These are phyloP conservation scores for Asterophora lycoperdoides DNA, from an alignment of 768 basidiomycete genomes.

Conservation along the genomic window DNA sequence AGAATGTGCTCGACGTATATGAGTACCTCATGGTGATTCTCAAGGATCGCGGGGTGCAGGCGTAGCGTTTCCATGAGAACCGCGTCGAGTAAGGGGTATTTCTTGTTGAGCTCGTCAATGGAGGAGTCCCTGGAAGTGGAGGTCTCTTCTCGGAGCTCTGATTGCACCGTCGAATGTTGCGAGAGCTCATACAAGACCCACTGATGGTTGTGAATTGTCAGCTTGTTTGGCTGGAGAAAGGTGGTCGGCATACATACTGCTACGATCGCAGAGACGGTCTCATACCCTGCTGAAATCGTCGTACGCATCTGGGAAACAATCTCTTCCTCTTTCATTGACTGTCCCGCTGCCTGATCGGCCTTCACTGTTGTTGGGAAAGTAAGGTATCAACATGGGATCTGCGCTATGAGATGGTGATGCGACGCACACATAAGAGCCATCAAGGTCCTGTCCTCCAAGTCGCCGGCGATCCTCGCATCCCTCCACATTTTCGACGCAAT, in stretches of 20 bases:
- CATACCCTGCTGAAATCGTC: constrained; percentile 58
- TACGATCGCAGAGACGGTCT: constrained; percentile 43
- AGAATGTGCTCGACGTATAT: neutral
- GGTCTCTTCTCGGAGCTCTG: constrained; percentile 52
- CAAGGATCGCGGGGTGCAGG: constrained; percentile 56
- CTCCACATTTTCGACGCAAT: constrained; percentile 50
- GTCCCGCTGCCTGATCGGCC: constrained; percentile 39
- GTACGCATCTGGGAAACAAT: constrained; percentile 60
- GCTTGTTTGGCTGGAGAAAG: neutral
- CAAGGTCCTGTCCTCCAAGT: constrained; percentile 42
- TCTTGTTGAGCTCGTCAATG: constrained; percentile 46
- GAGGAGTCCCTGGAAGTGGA: constrained; percentile 41
- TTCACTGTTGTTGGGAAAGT: constrained; percentile 24
- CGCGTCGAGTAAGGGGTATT: constrained; percentile 54
- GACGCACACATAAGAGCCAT: constrained; percentile 54
- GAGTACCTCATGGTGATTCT: constrained; percentile 60
- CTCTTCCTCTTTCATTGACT: constrained; percentile 43
- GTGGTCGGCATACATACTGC: constrained; percentile 27
- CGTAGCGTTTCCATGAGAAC: constrained; percentile 60
- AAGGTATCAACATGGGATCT: neutral
- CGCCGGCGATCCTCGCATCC: constrained; percentile 45
- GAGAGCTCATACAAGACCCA: constrained; percentile 68
- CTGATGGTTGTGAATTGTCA: constrained; percentile 26
- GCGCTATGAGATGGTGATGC: neutral
- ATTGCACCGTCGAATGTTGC: constrained; percentile 46